Evolutionary conservation across 768 basidiomycete genomes (phyloP).

Genomic region (Boletus rubroflammeus): DNA sequence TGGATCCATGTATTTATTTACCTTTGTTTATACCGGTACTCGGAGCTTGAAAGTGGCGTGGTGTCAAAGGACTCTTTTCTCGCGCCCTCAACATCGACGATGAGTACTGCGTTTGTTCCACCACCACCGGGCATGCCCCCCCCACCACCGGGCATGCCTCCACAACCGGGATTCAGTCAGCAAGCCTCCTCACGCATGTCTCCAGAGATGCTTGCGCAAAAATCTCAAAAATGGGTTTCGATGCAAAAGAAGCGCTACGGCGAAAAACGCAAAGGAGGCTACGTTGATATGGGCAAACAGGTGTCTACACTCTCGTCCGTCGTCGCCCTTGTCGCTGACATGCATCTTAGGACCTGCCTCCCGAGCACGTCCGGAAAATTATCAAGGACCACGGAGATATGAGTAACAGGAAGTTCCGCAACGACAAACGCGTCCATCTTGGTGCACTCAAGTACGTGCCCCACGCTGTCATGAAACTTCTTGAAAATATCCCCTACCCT

Average conservation of each 20-base stretch:
- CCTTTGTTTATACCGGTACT: too few species aligned
- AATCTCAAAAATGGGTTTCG: slow-evolving; percentile 94
- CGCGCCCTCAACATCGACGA: slow-evolving; percentile 31
- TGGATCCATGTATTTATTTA: too few species aligned
- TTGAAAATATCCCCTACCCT: slow-evolving; percentile 96
- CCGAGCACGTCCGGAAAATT: slow-evolving; percentile 98
- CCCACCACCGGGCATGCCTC: slow-evolving; percentile 42
- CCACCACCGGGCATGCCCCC: slow-evolving; percentile 43
- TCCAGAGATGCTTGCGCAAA: slow-evolving; percentile 76
- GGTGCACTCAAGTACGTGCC: slow-evolving; percentile 98
- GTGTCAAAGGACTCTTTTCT: too few species aligned
- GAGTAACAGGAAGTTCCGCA: slow-evolving; percentile 98
- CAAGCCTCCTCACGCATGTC: slow-evolving; percentile 44
- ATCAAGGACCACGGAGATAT: slow-evolving; percentile 99
- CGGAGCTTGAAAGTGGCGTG: slow-evolving; percentile 20
- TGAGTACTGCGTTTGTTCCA: slow-evolving; percentile 32
- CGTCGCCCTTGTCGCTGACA: slow-evolving; percentile 2
- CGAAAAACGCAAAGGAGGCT: slow-evolving; percentile 85
- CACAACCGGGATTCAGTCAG: slow-evolving; percentile 31
- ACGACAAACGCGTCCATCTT: slow-evolving; percentile 98
- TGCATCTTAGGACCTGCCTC: slow-evolving; percentile 74
- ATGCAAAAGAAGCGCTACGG: slow-evolving; percentile 93
- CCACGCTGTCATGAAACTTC: slow-evolving; percentile 97
- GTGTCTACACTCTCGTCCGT: slow-evolving; percentile 39
- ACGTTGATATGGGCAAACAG: slow-evolving; percentile 91